These are phyloP conservation scores for Alternaria infectoria DNA, from an alignment of 2,329 filamentous ascomycete genomes.

Conservation along the genomic window DNA sequence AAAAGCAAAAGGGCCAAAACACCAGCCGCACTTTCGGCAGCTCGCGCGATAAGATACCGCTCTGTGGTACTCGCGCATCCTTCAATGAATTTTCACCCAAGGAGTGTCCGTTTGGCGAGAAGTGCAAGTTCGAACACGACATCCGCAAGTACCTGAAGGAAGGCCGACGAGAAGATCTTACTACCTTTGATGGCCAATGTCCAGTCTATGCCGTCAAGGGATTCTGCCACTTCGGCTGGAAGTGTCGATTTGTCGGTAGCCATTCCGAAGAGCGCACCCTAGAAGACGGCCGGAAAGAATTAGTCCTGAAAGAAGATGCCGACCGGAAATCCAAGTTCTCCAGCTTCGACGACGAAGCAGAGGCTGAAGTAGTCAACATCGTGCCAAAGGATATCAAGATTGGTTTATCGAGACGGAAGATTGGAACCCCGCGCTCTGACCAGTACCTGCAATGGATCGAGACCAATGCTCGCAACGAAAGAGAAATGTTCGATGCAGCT, in stretches of 20 bases:
- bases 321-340: conserved; percentile 55
- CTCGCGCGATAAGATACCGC: conserved; percentile 75
- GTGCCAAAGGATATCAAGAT: conserved; percentile 74
- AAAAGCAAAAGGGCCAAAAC: conserved; percentile 79
- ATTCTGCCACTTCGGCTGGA: conserved; percentile 85
- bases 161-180: conserved; percentile 80
- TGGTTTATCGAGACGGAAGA: conserved; percentile 74
- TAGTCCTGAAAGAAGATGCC: conserved; percentile 70
- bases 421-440: conserved; percentile 75
- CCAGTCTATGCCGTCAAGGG: conserved; percentile 80
- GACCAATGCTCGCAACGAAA: conserved; percentile 58
- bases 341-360: conserved; percentile 45
- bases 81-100: conserved; percentile 80
- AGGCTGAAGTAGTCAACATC: conserved; percentile 76
- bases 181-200: conserved; percentile 77
- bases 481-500: conserved; percentile 44
- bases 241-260: conserved; percentile 86
- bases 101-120: conserved; percentile 77
- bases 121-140: conserved; percentile 83
- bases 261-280: conserved; percentile 82
- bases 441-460: conserved; percentile 80
- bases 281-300: conserved; percentile 81
- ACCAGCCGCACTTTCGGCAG: conserved; percentile 80
- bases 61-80: conserved; percentile 77
- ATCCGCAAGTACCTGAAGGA: conserved; percentile 83